Evolutionary conservation across 768 basidiomycete species (phyloP).

Genomic region (Imleria badia): DNA sequence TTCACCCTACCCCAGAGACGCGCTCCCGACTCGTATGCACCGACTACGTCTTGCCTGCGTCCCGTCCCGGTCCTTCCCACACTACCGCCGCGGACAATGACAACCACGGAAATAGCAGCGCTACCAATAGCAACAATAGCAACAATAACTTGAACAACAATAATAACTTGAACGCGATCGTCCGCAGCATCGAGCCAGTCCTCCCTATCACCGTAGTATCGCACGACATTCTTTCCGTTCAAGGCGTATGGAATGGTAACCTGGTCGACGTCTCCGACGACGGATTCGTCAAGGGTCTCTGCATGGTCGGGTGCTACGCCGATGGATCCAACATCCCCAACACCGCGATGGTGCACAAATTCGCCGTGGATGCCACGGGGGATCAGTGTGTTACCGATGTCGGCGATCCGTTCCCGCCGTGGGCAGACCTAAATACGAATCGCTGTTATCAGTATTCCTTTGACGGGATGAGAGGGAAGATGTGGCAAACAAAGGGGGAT

Average conservation of each 20-base stretch:
- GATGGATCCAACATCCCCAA: background rate
- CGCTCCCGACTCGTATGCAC: constrained; percentile 13
- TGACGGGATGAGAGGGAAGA: constrained; percentile 12
- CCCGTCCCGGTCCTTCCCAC: background rate
- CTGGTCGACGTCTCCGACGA: constrained; percentile 14
- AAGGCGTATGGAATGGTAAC: constrained; percentile 12
- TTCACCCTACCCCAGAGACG: background rate
- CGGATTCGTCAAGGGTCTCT: constrained; percentile 17
- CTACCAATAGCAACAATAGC: background rate
- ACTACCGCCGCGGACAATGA: background rate
- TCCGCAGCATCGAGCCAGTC: constrained; percentile 1
- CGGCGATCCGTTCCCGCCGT: constrained; percentile 12
- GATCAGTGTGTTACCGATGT: constrained; percentile 9
- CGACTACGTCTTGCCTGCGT: constrained; percentile 12
- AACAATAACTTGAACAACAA: background rate
- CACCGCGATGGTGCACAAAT: constrained; percentile 8
- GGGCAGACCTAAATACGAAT: background rate
- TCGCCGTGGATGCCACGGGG: constrained; percentile 19
- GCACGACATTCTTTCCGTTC: constrained; percentile 13
- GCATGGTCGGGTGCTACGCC: background rate
- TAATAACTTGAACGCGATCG: constrained; percentile 1
- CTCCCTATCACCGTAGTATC: constrained; percentile 7
- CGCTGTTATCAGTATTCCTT: constrained; percentile 6
- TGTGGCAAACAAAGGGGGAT: constrained; percentile 13
- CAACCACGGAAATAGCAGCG: background rate